These are phyloP conservation scores for Trichoderma sp. DNA, from an alignment of 2,329 filamentous ascomycete genomes.

Conservation along the genomic window DNA sequence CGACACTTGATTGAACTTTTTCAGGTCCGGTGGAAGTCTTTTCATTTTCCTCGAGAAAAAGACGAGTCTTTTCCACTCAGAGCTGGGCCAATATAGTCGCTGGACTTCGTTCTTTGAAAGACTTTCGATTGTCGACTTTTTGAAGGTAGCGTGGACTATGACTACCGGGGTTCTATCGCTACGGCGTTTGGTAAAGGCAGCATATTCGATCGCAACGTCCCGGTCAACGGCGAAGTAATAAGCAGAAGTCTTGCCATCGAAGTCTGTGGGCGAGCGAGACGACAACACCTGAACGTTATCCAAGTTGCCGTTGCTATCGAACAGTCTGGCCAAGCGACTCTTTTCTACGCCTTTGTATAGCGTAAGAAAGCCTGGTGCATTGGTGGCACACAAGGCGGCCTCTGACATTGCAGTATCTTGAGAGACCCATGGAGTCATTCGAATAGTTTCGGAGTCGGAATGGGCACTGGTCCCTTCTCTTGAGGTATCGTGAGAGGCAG, in stretches of 20 bases:
- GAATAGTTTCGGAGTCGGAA: background rate
- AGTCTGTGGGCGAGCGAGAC: background rate
- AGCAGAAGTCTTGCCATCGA: background rate
- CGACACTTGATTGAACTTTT: background rate
- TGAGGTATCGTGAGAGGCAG: background rate
- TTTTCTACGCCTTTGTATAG: background rate
- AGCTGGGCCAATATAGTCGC: background rate
- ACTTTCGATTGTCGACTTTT: background rate
- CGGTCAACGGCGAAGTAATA: background rate
- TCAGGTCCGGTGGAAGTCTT: background rate
- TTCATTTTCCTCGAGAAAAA: background rate
- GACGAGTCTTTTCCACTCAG: background rate
- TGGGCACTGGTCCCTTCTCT: background rate
- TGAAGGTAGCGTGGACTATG: background rate
- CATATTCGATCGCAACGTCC: background rate
- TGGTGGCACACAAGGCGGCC: background rate
- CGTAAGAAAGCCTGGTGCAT: background rate
- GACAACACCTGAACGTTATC: no score
- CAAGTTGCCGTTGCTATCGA: background rate
- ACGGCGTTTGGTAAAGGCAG: background rate
- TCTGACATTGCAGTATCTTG: background rate
- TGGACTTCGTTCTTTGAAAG: background rate
- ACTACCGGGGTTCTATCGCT: background rate
- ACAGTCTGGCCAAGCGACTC: background rate
- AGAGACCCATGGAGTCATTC: background rate